Conservation (phyloP, 352 stramenopile species). For the Globisporangium okanoganense region DNA sequence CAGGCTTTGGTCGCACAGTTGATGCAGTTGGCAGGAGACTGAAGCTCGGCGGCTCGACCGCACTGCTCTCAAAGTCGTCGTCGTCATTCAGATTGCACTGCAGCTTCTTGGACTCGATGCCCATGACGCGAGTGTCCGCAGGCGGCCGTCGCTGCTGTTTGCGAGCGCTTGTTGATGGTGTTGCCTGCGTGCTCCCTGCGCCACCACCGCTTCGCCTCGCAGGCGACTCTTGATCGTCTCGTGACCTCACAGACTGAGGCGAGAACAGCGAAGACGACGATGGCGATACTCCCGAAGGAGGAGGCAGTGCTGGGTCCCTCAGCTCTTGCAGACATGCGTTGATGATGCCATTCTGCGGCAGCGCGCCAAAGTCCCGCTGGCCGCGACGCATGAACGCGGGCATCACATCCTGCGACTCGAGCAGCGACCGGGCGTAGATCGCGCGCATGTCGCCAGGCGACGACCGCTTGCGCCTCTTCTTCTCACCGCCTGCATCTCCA, state of each 20-base stretch:
- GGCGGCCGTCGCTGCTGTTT: background rate
- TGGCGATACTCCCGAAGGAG: background rate
- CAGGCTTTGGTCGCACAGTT: background rate
- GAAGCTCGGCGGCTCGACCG: constrained; percentile 7
- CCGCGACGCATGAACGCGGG: constrained; percentile 34
- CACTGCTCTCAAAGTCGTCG: constrained; percentile 12
- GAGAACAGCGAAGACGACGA: constrained; percentile 12
- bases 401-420: constrained; percentile 45
- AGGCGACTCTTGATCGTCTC: constrained; percentile 9
- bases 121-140: background rate
- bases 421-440: constrained; percentile 67
- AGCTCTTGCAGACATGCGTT: constrained; percentile 55
- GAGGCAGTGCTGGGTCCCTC: constrained; percentile 11
- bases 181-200: background rate
- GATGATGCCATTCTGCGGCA: constrained; percentile 63
- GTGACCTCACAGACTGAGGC: constrained; percentile 7
- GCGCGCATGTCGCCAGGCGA: constrained; percentile 61
- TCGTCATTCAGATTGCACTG: constrained; percentile 3
- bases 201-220: background rate
- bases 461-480: constrained; percentile 24
- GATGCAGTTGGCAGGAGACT: constrained; percentile 9
- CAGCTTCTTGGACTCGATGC: constrained; percentile 3
- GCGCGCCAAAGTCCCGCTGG: constrained; percentile 24
- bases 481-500: background rate
- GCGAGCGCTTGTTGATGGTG: background rate